Base-by-base conservation (phyloP, 257 asterid species). In the Nicotiana paniculata region DNA sequence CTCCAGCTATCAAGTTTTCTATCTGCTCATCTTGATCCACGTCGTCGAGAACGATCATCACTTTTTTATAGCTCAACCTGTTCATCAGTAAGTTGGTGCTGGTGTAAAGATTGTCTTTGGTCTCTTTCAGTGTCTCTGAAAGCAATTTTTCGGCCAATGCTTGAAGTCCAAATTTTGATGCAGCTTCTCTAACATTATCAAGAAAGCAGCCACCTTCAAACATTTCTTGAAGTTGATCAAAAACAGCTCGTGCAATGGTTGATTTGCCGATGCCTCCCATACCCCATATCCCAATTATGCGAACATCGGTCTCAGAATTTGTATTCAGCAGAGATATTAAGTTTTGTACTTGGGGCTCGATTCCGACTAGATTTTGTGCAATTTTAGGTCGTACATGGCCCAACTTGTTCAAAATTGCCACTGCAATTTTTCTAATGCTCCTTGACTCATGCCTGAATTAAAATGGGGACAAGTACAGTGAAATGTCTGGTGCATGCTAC, bases 211-310 rank as follows among this genome's bases (percentile, higher is more conserved):
- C 48, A 58, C 80, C 83, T 15, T 79, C 75, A 3, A 79, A 83
- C n/a, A 10, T 17, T 43, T 18, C 62, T 11, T 32, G 75, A n/a
- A 78, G 35, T 12, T 55, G 32, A 57, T 78, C 75, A 46, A 78
- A 83, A 0, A 83, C 83, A 58, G 79, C 62, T 16, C 79, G 75
- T 5, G 76, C 86, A 43, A 83, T 77, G 26, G 86, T 55, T 55
- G 83, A 77, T 70, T 83, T 83, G 18, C 86, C 86, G 2, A 83
- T 77, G 53, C 86, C 86, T 6, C 83, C 86, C 79, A 79, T 80
- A 4, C 86, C 86, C 67, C 79, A 66, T 33, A 83, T 68, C 21
- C 80, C 83, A 3, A 78, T 58, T 55, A 79, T 79, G 65, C 74
- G 79, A 67, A 79, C 86, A 53, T 77, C 82, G 6, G 24, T n/a